Evolutionary conservation across 495 filamentous ascomycete species (phyloP), one percentile per base, ranked within the genome.

Genomic region (Trichocladium antarcticum): DNA sequence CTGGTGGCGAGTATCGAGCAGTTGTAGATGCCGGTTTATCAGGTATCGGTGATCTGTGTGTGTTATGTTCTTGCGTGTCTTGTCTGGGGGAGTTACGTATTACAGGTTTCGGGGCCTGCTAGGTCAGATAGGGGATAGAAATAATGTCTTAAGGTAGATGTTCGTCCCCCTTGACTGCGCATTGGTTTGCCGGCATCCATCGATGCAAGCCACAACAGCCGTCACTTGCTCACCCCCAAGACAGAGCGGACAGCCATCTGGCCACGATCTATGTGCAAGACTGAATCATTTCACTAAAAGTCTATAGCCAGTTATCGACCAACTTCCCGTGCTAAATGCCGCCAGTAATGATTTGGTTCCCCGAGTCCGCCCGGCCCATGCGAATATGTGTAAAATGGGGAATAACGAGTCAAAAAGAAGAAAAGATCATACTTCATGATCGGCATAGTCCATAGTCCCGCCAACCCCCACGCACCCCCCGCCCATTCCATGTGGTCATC

Each of bases 1-100:
- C 50, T 79, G 49, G 51, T 74, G 49, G 65, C 65, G 15, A 62
- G 68, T 47, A 70, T 77, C 50, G 75, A 76, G 57, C 73, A 74
- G 49, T 35, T 75, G 36, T 75, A 49, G 31, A 12, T 46, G 4
- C 9, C 6, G 19, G 32, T 19, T 6, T 37, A 6, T 19, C 16
- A 5, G 14, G 5, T 39, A n/a, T 4, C 17, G 8, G 16, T 19
- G 6, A 39, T 39, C n/a, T 39, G n/a, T 32, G 31, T 32, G 9
- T 32, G 31, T 14, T 32, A 32, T 32, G 5, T 32, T 11, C 11
- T 32, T 32, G 31, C 11, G 2, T 14, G 31, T 32, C 9, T 27
- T 27, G 24, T 3, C 24, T 27, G 4, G 24, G 3, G 24, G 24
- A 8, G 24, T 27, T n/a, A 37, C 35, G 11, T 10, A 17, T 3